These are phyloP conservation scores for Dendrostoma leiphaemia DNA, from an alignment of 2,329 filamentous ascomycete species.

Conservation along the genomic window DNA sequence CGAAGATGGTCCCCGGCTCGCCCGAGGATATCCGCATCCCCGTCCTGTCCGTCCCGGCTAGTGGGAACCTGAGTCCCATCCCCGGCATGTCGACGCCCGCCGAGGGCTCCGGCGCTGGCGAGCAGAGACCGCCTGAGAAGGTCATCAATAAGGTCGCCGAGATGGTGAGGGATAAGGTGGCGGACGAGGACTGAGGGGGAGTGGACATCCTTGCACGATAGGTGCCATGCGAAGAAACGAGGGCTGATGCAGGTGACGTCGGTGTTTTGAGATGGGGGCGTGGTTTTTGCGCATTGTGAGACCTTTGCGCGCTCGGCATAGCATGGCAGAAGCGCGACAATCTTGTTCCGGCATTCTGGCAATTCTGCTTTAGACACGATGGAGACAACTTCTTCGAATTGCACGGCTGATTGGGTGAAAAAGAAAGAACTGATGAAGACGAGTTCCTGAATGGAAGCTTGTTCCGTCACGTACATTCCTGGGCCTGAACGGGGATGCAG, in stretches of 20 bases:
- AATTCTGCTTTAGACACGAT: too few species aligned
- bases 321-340: too few species aligned
- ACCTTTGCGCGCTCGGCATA: too few species aligned
- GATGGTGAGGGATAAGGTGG: slow-evolving; percentile 50
- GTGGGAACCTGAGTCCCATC: slow-evolving; percentile 42
- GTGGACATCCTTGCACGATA: not conserved
- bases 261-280: too few species aligned
- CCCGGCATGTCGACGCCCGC: slow-evolving; percentile 46
- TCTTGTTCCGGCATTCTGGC: too few species aligned
- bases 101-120: slow-evolving; percentile 35
- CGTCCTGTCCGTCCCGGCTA: slow-evolving; percentile 51
- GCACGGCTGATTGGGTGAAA: too few species aligned
- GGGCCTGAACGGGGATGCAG: not conserved
- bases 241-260: too few species aligned
- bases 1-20: slow-evolving; percentile 69
- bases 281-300: too few species aligned
- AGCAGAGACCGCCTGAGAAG: slow-evolving; percentile 41
- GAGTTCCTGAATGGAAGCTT: too few species aligned
- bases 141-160: slow-evolving; percentile 50
- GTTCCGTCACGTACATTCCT: too few species aligned
- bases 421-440: too few species aligned
- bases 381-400: too few species aligned
- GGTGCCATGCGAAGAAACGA: not conserved
- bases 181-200: slow-evolving; percentile 46
- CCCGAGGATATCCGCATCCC: slow-evolving; percentile 81